Evolutionary conservation across 2,329 filamentous ascomycete genomes (phyloP).

Genomic region (Penicillium fuscoglaucum): DNA sequence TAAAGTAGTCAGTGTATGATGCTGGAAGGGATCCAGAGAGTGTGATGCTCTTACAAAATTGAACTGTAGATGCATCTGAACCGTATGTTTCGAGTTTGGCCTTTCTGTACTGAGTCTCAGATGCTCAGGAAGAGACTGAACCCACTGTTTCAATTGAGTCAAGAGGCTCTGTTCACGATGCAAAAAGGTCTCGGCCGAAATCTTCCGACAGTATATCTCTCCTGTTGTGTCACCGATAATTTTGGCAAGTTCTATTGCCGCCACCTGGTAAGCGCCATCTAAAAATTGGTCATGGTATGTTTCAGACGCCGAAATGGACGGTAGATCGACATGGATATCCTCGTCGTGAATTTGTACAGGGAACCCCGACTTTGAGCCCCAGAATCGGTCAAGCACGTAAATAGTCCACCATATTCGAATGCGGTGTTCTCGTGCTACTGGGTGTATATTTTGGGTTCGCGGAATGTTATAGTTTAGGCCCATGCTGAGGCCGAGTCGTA

Average conservation of each 20-base stretch:
- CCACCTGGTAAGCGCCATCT: constrained; percentile 31
- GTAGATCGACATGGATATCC: constrained; percentile 42
- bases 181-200: constrained; percentile 31
- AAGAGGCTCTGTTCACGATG: constrained; percentile 36
- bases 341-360: constrained; percentile 50
- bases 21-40: background rate
- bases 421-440: constrained; percentile 36
- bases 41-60: constrained; percentile 26
- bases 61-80: constrained; percentile 35
- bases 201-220: constrained; percentile 30
- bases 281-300: constrained; percentile 32
- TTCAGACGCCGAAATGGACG: constrained; percentile 24
- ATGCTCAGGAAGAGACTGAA: constrained; percentile 30
- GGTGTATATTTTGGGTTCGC: constrained; percentile 24
- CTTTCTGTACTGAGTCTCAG: constrained; percentile 22
- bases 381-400: constrained; percentile 43
- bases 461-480: constrained; percentile 43
- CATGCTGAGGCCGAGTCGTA: constrained; percentile 41
- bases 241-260: constrained; percentile 32
- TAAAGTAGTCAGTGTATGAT: constrained; percentile 7
- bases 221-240: constrained; percentile 30
- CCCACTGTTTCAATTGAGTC: constrained; percentile 35
- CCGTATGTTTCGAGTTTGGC: constrained; percentile 23
- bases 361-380: constrained; percentile 48
- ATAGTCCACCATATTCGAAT: constrained; percentile 37